Evolutionary conservation across 257 asterid species (phyloP), one percentile per base, ranked within the genome.

Genomic region (Gynochthodes officinalis): DNA sequence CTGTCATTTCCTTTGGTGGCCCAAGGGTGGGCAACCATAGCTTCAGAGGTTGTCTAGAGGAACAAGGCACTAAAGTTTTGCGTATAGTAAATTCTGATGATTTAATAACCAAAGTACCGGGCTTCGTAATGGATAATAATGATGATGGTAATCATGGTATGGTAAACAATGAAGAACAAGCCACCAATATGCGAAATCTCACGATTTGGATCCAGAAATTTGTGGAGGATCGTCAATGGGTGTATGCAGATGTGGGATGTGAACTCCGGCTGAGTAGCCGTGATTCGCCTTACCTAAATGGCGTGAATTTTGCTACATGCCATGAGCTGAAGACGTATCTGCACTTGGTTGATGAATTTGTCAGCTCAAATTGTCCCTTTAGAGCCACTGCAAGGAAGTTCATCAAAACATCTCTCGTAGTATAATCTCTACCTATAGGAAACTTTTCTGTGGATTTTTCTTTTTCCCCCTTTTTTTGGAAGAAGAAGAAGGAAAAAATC

Each of bases 41-140:
- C 72, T 92, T 92, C 80, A 55, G 99, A 48, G 53, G 77, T 55
- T 78, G 72, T 62, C 78, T 94, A 52, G 99, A 94, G 64, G 76
- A 77, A 49, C 89, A 84, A 54, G 99, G 97, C 8, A 84, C 97
- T 0, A 94, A 89, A 70, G 60, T 94, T 4, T 73, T 94, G 10
- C 90, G 99, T 4, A 94, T 94, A 14, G 98, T 94, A 9, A 94
- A 94, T 77, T 84, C 98, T 40, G 96, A 94, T 18, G 99, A 94
- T 63, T 70, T 86, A 12, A 75, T 94, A 14, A 91, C 99, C 0
- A 94, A 91, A 65, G 77, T 94, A 1, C 99, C 99, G 0, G 99
- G 99, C 0, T 94, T 94, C 62, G 96, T 94, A 11, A 55, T 86
- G 30, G 91, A 86, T 60, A 70, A 77, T 53, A 72, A 82, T 12